Evolutionary conservation across 208 protist species (phyloP), one percentile per base, ranked within the genome.

Genomic region (Acanthamoeba royreba): DNA sequence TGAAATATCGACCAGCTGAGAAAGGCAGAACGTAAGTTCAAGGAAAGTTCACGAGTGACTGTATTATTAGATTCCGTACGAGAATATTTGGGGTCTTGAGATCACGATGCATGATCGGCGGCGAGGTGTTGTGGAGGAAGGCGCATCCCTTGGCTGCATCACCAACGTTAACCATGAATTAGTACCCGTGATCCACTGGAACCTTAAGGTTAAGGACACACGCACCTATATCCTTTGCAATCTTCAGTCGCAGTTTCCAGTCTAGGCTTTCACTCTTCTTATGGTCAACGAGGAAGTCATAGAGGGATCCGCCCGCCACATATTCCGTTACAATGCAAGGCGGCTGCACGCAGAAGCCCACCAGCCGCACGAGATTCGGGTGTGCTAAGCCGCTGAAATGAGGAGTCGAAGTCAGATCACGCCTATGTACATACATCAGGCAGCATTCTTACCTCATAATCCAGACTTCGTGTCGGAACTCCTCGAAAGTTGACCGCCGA

Each of bases 271-370:
- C 25, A 43, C 22, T 92, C 38, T 74, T 66, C 38, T 7, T n/a
- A 17, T 19, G 42, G 31, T 92, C 86, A 33, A 15, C 7, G 53
- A 92, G 86, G 45, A 92, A 92, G 15, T 92, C 86, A 33, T 55
- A 92, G 28, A 92, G 61, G 4, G 58, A 79, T 15, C 86, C 86
- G 58, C n/a, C 40, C 42, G 28, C 42, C 9, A 92, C 58, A 4
- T 52, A 42, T 43, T 92, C 86, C 1, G 86, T 92, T 38, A 92
- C 86, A 74, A 92, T 92, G 58, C 86, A 92, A n/a, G 86, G 86
- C 49, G 86, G 86, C 52, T 92, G 22, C 86, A 92, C 1, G 42
- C 86, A 92, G 61, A 92, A 92, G 5, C 86, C 86, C 7, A 19
- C 1, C 38, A 92, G 86, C 0, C 43, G 33, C 55, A 92, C 86